Percentiles rank a stretch among this genome's conserved stretches.
phyloP scores from a whole-genome alignment of 106 monocot genomes.

The Dendrobium chrysotoxum region DNA sequence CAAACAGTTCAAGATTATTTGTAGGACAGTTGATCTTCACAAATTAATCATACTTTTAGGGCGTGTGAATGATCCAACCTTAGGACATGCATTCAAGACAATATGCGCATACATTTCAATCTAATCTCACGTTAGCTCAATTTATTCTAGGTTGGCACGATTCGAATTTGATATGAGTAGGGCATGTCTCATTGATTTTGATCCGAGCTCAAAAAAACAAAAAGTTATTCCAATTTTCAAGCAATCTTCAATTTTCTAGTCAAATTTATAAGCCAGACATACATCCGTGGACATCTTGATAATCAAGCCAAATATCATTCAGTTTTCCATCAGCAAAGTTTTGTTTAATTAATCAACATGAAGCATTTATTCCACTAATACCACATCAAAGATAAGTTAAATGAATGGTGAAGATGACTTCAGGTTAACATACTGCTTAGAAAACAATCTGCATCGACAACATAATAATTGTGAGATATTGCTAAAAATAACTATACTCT shows the following conservation, averaged over 20 bases:
- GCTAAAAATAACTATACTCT: too few relatives aligned
- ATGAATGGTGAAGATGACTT: neutral
- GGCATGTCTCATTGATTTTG: too few relatives aligned
- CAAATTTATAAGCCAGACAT: neutral
- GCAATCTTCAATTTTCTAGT: too few relatives aligned
- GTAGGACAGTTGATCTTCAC: neutral
- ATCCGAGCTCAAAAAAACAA: too few relatives aligned
- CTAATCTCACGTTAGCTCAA: neutral
- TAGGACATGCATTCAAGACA: neutral
- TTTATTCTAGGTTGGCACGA: neutral
- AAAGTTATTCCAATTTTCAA: too few relatives aligned
- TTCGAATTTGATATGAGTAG: neutral
- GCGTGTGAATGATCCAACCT: neutral
- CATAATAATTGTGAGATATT: too few relatives aligned
- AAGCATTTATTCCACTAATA: neutral
- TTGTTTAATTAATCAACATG: neutral
- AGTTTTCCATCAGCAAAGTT: neutral
- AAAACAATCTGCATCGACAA: too few relatives aligned
- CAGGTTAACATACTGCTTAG: neutral
- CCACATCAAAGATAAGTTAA: neutral
- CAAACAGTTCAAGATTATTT: neutral
- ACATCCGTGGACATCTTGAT: neutral
- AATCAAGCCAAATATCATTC: neutral
- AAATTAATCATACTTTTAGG: neutral
- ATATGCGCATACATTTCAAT: neutral